Conservation (phyloP, 441 rosid genomes). For the Syzygium syzygioides region DNA sequence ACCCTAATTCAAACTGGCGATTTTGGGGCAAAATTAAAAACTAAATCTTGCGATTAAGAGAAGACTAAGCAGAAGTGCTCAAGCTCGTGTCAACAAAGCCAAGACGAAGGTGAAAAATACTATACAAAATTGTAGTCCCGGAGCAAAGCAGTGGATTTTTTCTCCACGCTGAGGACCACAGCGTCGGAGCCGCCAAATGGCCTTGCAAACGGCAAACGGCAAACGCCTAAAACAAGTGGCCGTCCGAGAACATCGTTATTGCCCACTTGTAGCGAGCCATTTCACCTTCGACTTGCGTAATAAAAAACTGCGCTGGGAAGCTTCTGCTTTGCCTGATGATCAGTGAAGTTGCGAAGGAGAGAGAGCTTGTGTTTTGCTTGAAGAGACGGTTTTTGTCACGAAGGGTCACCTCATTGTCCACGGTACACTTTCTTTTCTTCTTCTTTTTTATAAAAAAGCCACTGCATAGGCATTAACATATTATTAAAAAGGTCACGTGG, state of each 20-base stretch:
- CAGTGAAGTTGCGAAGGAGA: not conserved
- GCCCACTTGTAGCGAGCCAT: not conserved
- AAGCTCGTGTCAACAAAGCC: not conserved
- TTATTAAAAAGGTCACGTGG: not conserved
- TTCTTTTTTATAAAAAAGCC: too few relatives aligned
- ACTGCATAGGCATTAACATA: not conserved
- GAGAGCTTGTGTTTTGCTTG: too few relatives aligned
- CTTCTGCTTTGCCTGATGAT: not conserved
- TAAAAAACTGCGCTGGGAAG: not conserved
- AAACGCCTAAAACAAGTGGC: not conserved
- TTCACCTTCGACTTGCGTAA: not conserved
- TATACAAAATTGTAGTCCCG: not conserved
- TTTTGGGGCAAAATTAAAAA: not conserved
- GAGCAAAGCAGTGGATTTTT: not conserved
- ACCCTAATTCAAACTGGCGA: not conserved
- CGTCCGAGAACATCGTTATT: not conserved
- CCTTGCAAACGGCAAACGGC: not conserved
- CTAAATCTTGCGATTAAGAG: not conserved
- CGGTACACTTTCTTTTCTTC: too few relatives aligned
- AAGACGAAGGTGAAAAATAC: not conserved
- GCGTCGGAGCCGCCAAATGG: not conserved
- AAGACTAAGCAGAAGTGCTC: not conserved
- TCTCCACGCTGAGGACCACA: not conserved
- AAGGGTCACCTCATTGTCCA: too few relatives aligned
- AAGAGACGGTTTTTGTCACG: too few relatives aligned